Evolutionary conservation across 257 asterid species (phyloP).

Genomic region (Fraxinus excelsior): DNA sequence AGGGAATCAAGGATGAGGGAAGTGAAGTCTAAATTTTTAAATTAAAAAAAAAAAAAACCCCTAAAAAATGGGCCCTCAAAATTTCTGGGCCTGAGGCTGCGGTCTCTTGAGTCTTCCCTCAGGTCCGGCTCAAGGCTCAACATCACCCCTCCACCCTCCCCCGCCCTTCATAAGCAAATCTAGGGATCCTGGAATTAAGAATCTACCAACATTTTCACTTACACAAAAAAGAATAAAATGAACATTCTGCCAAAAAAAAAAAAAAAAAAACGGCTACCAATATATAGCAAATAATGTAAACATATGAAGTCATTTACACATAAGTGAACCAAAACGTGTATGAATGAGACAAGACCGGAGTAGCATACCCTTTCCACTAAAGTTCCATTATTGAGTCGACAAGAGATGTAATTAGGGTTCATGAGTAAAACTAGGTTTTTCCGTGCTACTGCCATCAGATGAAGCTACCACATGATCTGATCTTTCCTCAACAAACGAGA

Average conservation of each 20-base stretch:
- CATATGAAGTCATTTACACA: background rate
- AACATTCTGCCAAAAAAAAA: background rate
- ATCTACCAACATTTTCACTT: background rate
- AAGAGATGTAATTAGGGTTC: constrained; percentile 19
- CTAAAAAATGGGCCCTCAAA: no score
- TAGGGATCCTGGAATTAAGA: background rate
- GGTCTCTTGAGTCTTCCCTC: no score
- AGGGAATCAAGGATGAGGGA: no score
- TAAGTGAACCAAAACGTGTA: background rate
- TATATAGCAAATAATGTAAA: background rate
- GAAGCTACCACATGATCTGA: constrained; percentile 79
- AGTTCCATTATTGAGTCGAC: background rate
- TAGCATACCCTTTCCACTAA: background rate
- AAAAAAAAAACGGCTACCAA: background rate
- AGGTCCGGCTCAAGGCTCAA: no score
- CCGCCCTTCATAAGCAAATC: background rate
- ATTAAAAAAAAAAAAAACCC: no score
- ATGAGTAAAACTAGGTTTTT: constrained; percentile 14
- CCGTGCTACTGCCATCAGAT: constrained; percentile 49
- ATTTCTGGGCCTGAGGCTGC: no score
- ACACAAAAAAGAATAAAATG: background rate
- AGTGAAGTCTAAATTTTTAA: no score
- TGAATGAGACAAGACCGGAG: background rate
- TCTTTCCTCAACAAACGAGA: constrained; percentile 34
- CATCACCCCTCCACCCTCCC: no score